Evolutionary conservation across 1,284 basidiomycete genomes (phyloP).

Genomic region (Ustilago hordei): DNA sequence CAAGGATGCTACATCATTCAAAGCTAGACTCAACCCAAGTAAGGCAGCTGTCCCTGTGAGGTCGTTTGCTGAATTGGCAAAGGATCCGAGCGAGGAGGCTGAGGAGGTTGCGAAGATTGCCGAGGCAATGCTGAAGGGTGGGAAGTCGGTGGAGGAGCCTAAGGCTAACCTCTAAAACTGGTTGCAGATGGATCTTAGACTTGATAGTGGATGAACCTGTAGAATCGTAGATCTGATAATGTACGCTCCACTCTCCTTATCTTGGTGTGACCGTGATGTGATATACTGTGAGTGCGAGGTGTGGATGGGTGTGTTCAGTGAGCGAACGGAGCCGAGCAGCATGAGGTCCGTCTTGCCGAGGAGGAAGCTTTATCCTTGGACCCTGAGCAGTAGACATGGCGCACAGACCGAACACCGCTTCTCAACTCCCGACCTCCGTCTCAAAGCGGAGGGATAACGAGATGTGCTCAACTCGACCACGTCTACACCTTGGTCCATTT

Average conservation of each 20-base stretch:
- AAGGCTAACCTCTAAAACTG: slow-evolving; percentile 33
- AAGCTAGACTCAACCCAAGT: slow-evolving; percentile 73
- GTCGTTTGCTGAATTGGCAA: slow-evolving; percentile 41
- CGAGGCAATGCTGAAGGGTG: slow-evolving; percentile 12
- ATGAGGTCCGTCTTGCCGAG: not conserved
- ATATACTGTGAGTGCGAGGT: too few relatives aligned
- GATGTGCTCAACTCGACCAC: not conserved
- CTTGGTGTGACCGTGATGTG: not conserved
- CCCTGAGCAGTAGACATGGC: too few relatives aligned
- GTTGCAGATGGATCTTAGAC: slow-evolving; percentile 4
- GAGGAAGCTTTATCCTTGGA: not conserved
- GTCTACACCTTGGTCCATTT: too few relatives aligned
- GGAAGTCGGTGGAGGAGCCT: slow-evolving; percentile 25
- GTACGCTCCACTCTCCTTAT: slow-evolving; percentile 11
- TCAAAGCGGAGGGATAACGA: not conserved
- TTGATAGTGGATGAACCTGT: too few relatives aligned
- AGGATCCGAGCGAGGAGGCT: slow-evolving; percentile 43
- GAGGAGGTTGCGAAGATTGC: slow-evolving; percentile 31
- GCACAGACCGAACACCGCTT: not conserved
- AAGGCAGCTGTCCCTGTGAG: slow-evolving; percentile 71
- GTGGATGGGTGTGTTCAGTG: not conserved
- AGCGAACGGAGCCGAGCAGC: not conserved
- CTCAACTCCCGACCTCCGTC: not conserved
- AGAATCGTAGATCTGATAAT: not conserved
- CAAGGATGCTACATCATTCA: slow-evolving; percentile 80